These are phyloP conservation scores for Primulina eburnea DNA, from an alignment of 257 asterid species.

Conservation along the genomic window DNA sequence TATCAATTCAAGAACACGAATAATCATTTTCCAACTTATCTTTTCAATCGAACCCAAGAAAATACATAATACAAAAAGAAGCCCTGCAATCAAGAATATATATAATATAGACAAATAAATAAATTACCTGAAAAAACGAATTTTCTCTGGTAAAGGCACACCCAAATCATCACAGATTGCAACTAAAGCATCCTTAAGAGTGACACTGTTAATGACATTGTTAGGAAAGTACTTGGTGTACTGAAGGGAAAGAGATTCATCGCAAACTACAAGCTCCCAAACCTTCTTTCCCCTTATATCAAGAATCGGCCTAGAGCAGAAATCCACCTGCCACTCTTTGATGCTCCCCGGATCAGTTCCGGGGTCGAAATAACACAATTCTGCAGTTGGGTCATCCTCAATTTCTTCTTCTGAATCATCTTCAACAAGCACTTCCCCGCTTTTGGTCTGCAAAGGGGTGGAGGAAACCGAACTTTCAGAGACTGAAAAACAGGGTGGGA, in stretches of 20 bases:
- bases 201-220: slow-evolving; percentile 83
- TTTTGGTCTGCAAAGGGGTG: slow-evolving; percentile 44
- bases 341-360: slow-evolving; percentile 68
- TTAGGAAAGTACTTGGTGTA: slow-evolving; percentile 89
- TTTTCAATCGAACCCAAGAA: neutral
- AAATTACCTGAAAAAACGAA: slow-evolving; percentile 76
- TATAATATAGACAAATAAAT: neutral
- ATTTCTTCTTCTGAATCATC: slow-evolving; percentile 35
- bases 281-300: slow-evolving; percentile 92
- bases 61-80: neutral
- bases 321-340: slow-evolving; percentile 93
- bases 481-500: slow-evolving; percentile 40
- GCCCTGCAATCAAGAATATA: too few relatives aligned
- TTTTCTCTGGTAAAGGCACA: slow-evolving; percentile 74
- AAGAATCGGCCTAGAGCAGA: slow-evolving; percentile 93
- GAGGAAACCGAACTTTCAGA: slow-evolving; percentile 70
- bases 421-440: slow-evolving; percentile 23
- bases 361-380: slow-evolving; percentile 78
- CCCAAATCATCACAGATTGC: slow-evolving; percentile 78
- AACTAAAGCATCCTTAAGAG: slow-evolving; percentile 75
- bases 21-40: slow-evolving; percentile 6
- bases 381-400: slow-evolving; percentile 74
- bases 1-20: slow-evolving; percentile 24
- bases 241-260: slow-evolving; percentile 79
- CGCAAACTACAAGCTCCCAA: slow-evolving; percentile 97